Percentiles rank a stretch among this genome's conserved stretches.
Evolutionary conservation across 768 basidiomycete genomes (phyloP).

Genomic region (Astraeus odoratus): DNA sequence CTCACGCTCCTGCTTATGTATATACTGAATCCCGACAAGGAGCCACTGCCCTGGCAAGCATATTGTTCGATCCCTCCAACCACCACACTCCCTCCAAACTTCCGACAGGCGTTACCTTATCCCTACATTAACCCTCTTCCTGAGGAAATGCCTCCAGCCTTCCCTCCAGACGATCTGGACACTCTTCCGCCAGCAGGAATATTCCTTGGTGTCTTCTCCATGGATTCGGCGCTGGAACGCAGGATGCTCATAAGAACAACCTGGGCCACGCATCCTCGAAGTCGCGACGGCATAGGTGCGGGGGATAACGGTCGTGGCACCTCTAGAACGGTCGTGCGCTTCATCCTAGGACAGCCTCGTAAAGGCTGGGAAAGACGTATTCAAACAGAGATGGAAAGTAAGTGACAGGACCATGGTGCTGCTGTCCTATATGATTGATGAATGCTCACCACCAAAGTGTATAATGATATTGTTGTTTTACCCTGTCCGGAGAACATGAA

Average conservation of each 20-base stretch:
- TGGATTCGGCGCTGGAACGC: conserved; percentile 78
- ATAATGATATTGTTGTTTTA: conserved; percentile 80
- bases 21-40: conserved; percentile 93
- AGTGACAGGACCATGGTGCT: conserved; percentile 26
- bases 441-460: conserved; percentile 40
- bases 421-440: conserved; percentile 4
- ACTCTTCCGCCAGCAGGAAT: conserved; percentile 75
- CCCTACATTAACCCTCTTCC: conserved; percentile 30
- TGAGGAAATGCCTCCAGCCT: conserved; percentile 32
- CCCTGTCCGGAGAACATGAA: conserved; percentile 95
- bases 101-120: conserved; percentile 35
- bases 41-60: conserved; percentile 87
- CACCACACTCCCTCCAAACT: conserved; percentile 36
- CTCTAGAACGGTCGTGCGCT: conserved; percentile 80
- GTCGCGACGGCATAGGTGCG: conserved; percentile 62
- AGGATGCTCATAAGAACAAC: conserved; percentile 83
- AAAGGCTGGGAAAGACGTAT: conserved; percentile 75
- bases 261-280: conserved; percentile 80
- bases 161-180: conserved; percentile 72
- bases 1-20: conserved; percentile 86
- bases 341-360: conserved; percentile 81
- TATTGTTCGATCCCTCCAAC: conserved; percentile 74
- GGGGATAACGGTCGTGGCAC: conserved; percentile 70
- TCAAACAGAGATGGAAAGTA: conserved; percentile 86
- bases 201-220: conserved; percentile 85